phyloP scores from a whole-genome alignment of 345 rosid species.

The Hirschfeldia incana region DNA sequence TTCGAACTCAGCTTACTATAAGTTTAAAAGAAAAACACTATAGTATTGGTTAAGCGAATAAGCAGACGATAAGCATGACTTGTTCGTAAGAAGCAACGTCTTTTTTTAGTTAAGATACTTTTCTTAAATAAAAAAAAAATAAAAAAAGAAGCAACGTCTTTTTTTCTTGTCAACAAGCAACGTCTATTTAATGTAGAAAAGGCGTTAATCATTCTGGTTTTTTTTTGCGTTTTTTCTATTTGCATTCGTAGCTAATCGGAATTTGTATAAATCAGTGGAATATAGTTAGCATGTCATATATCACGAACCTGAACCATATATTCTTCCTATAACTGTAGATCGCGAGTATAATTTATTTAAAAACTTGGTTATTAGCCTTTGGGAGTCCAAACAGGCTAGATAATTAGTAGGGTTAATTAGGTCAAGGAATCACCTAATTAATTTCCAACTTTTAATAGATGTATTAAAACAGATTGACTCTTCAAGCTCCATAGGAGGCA shows the following conservation, averaged over 20 bases:
- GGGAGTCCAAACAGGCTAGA: slow-evolving; percentile 16
- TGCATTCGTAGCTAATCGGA: neutral
- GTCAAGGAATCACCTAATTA: slow-evolving; percentile 21
- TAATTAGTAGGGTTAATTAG: slow-evolving; percentile 15
- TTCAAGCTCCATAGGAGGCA: slow-evolving; percentile 35
- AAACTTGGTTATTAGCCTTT: slow-evolving; percentile 11
- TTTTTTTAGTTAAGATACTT: neutral
- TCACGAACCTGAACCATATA: neutral
- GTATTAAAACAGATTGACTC: slow-evolving; percentile 31
- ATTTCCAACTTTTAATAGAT: slow-evolving; percentile 13
- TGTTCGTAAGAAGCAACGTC: slow-evolving; percentile 24
- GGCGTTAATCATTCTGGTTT: neutral
- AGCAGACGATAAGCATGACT: slow-evolving; percentile 22
- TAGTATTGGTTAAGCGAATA: neutral
- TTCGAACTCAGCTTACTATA: no score
- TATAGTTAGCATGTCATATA: slow-evolving; percentile 2
- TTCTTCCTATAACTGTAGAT: slow-evolving; percentile 5
- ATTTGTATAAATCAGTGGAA: slow-evolving; percentile 5
- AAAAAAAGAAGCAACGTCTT: no score
- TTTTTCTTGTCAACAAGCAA: neutral
- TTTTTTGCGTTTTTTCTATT: neutral
- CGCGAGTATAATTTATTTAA: neutral
- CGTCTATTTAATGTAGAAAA: neutral
- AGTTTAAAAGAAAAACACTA: no score
- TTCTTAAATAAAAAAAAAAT: no score